These are phyloP conservation scores for Leccinum barrowsii DNA, from an alignment of 768 basidiomycete species.

Conservation along the genomic window DNA sequence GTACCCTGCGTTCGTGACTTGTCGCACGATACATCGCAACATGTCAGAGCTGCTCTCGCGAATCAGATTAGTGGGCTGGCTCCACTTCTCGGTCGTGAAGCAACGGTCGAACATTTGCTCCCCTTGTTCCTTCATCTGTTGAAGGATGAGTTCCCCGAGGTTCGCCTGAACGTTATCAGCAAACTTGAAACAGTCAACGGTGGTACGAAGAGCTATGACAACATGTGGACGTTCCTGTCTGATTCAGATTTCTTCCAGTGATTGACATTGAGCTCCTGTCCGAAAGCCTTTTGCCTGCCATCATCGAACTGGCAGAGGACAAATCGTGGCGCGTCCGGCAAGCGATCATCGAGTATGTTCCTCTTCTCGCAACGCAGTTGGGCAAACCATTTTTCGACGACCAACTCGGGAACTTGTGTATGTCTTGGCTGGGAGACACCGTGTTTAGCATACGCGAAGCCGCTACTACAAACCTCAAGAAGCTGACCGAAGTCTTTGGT, in stretches of 20 bases:
- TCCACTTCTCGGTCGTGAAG: constrained; percentile 86
- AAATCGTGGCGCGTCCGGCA: constrained; percentile 99
- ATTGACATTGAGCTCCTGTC: constrained; percentile 95
- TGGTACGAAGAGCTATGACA: constrained; percentile 47
- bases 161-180: constrained; percentile 95
- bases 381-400: constrained; percentile 98
- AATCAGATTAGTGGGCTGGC: constrained; percentile 96
- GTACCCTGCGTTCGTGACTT: constrained; percentile 94
- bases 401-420: constrained; percentile 92
- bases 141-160: constrained; percentile 99
- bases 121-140: constrained; percentile 94
- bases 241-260: constrained; percentile 46
- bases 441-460: constrained; percentile 98
- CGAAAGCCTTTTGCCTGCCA: constrained; percentile 93
- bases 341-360: constrained; percentile 99
- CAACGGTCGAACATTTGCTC: constrained; percentile 94
- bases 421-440: constrained; percentile 98
- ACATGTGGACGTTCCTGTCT: constrained; percentile 3
- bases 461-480: constrained; percentile 95
- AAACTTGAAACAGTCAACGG: constrained; percentile 94
- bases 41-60: constrained; percentile 94
- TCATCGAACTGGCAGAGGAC: constrained; percentile 97
- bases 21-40: constrained; percentile 91
- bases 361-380: constrained; percentile 96
- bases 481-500: constrained; percentile 96